A percentile compares a stretch with the other conserved stretches of the same genome.
Conservation (phyloP, 2,329 filamentous ascomycete genomes). For the Hypoxylon sp. region DNA sequence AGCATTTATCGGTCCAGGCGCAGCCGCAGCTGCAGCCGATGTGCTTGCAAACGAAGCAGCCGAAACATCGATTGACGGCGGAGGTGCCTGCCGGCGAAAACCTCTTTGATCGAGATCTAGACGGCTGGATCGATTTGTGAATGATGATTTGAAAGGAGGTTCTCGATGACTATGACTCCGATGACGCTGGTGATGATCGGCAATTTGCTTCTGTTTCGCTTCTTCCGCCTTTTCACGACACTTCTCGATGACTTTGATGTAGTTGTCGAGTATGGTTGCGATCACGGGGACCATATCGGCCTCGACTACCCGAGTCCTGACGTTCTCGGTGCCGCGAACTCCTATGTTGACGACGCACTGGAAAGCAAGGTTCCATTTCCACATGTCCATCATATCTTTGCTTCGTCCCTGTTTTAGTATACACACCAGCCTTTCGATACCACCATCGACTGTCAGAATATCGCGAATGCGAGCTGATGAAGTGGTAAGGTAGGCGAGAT, state of each 20-base stretch:
- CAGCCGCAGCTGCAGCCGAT: conserved; percentile 58
- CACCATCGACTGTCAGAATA: conserved; percentile 98
- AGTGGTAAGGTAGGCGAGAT: conserved; percentile 97
- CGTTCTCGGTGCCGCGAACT: conserved; percentile 92
- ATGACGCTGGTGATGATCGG: conserved; percentile 67
- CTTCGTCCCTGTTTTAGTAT: conserved; percentile 97
- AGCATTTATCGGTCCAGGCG: conserved; percentile 57
- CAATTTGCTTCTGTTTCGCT: conserved; percentile 78
- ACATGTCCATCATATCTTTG: conserved; percentile 99
- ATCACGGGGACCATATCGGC: conserved; percentile 99
- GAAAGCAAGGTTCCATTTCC: conserved; percentile 99
- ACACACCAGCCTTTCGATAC: conserved; percentile 95
- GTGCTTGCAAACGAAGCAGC: conserved; percentile 64
- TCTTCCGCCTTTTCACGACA: conserved; percentile 89
- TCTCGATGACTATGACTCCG: conserved; percentile 65
- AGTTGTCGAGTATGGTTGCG: conserved; percentile 97
- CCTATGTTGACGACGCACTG: conserved; percentile 99
- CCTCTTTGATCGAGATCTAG: conserved; percentile 72
- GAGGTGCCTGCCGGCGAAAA: conserved; percentile 83
- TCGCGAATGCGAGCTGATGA: conserved; percentile 97
- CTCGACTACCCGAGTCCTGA: conserved; percentile 95
- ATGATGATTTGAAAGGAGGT: conserved; percentile 64
- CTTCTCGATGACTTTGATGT: conserved; percentile 95
- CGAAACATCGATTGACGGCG: conserved; percentile 86
- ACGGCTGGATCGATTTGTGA: conserved; percentile 67